A percentile compares a stretch with the other conserved stretches of the same genome.
phyloP scores from a whole-genome alignment of 805 yeast species.

The Candida insectalens region DNA sequence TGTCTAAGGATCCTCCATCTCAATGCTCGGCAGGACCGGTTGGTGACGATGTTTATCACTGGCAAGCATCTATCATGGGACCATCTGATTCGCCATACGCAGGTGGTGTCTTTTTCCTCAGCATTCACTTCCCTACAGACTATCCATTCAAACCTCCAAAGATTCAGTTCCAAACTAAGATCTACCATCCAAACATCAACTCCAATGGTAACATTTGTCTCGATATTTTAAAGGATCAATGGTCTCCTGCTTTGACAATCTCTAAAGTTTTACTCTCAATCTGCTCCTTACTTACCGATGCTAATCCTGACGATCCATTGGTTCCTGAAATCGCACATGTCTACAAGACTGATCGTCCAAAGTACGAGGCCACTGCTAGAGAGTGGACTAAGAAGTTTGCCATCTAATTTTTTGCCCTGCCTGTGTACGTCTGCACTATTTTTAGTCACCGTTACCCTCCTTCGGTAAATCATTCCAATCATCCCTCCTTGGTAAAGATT shows the following conservation, averaged over 20 bases:
- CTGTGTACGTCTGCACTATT: too few species aligned
- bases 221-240: constrained; percentile 93
- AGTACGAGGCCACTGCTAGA: constrained; percentile 93
- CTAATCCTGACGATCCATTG: constrained; percentile 97
- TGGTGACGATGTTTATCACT: constrained; percentile 94
- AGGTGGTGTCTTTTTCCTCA: constrained; percentile 85
- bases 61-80: constrained; percentile 99
- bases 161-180: constrained; percentile 85
- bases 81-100: constrained; percentile 88
- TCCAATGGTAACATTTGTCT: constrained; percentile 93
- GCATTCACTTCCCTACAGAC: constrained; percentile 97
- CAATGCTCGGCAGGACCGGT: constrained; percentile 99
- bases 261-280: constrained; percentile 92
- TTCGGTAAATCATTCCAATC: too few species aligned
- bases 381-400: constrained; percentile 99
- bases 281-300: constrained; percentile 92
- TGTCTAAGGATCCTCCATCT: constrained; percentile 98
- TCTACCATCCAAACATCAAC: constrained; percentile 96
- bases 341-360: constrained; percentile 87
- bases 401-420: constrained; percentile 43
- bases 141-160: constrained; percentile 99
- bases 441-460: too few species aligned
- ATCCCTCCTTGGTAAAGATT: too few species aligned
- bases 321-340: constrained; percentile 97
- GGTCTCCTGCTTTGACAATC: constrained; percentile 98